These are phyloP conservation scores for Trypanosomatidae sp. DNA, from an alignment of 208 protist genomes.

Conservation along the genomic window DNA sequence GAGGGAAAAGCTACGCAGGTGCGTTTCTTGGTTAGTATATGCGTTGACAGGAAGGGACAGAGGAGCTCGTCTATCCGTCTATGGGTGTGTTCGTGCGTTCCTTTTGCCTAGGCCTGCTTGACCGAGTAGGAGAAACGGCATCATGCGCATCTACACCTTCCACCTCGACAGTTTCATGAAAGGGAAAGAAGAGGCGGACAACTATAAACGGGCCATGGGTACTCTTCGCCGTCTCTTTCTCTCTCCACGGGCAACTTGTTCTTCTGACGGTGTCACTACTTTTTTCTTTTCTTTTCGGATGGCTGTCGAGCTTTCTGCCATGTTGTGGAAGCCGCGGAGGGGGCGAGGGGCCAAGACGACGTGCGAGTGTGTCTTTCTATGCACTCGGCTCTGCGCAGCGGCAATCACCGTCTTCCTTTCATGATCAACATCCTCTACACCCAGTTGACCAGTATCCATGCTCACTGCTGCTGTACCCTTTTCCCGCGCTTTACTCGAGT, in stretches of 20 bases:
- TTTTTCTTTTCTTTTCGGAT: conserved; percentile 17
- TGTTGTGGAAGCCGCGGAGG: not conserved
- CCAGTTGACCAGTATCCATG: not conserved
- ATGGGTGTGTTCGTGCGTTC: not conserved
- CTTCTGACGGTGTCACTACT: not conserved
- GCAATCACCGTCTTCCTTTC: not conserved
- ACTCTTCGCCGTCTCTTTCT: not conserved
- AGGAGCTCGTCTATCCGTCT: not conserved
- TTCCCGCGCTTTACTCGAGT: not conserved
- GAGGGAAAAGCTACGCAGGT: not conserved
- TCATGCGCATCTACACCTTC: not conserved
- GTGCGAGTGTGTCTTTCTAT: not conserved
- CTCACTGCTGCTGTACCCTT: not conserved
- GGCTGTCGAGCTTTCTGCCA: not conserved
- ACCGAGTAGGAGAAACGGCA: not conserved
- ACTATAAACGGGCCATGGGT: not conserved
- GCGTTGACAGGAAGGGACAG: not conserved
- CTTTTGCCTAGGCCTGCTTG: not conserved
- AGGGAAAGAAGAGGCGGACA: not conserved
- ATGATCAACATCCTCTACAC: not conserved
- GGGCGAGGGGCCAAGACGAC: not conserved
- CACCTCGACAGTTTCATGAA: conserved; percentile 7
- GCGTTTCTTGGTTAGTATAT: not conserved
- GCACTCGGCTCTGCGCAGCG: not conserved
- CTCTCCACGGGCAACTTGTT: not conserved